phyloP scores from a whole-genome alignment of 2,329 filamentous ascomycete species.

The Emergomyces orientalis region DNA sequence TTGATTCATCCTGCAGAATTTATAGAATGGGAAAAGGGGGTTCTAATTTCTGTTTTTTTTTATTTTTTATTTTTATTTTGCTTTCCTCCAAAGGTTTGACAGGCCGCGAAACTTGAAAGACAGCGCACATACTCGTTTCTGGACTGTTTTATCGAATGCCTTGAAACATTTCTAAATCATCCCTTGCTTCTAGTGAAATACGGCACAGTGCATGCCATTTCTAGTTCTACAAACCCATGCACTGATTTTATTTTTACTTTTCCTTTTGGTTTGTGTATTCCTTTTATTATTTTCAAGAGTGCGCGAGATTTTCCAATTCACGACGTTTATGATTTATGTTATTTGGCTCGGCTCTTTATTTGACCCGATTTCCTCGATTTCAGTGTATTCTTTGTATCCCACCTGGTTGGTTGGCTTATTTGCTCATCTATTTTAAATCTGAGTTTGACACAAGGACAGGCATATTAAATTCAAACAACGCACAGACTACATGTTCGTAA shows the following conservation, averaged over 20 bases:
- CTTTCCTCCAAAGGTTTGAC: no score
- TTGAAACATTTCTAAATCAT: background rate
- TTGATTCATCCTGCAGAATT: no score
- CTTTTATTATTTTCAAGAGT: background rate
- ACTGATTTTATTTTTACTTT: background rate
- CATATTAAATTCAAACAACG: background rate
- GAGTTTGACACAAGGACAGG: background rate
- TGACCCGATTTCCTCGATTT: background rate
- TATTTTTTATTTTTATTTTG: background rate
- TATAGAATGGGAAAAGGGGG: no score
- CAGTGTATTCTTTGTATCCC: background rate
- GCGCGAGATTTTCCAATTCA: no score
- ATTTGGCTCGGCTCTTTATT: background rate
- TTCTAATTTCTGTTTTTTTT: no score
- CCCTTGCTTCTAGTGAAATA: background rate
- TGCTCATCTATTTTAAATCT: background rate
- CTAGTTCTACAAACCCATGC: background rate
- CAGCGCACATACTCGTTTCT: no score
- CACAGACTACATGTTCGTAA: background rate
- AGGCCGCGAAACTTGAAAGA: no score
- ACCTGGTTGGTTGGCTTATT: background rate
- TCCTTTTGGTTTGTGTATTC: background rate
- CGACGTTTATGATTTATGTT: background rate
- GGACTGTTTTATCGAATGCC: background rate
- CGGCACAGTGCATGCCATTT: background rate